Conservation (phyloP, 2,329 filamentous ascomycete genomes). For the Chrysoporthe cubensis region DNA sequence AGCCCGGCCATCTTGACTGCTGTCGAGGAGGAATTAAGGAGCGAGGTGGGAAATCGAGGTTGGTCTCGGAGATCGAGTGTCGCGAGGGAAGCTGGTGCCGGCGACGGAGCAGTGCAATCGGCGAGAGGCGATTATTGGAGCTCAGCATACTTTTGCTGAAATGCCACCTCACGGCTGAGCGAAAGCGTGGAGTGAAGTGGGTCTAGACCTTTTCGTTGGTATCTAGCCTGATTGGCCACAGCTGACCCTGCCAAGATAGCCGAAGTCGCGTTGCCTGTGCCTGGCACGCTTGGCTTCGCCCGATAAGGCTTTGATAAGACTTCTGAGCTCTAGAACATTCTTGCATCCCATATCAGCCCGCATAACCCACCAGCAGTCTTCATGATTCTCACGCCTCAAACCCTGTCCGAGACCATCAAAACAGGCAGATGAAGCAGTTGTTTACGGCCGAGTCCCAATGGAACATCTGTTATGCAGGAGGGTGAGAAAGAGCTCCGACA, state of each 20-base stretch:
- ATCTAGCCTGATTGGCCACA: not conserved
- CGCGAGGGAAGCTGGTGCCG: not conserved
- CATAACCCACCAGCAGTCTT: not conserved
- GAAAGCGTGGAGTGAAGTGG: slow-evolving; percentile 6
- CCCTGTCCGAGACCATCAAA: not conserved
- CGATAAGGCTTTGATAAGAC: slow-evolving; percentile 1
- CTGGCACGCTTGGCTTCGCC: not conserved
- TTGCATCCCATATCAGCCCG: not conserved
- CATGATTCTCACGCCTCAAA: not conserved
- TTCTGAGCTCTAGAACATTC: not conserved
- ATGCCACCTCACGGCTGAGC: slow-evolving; percentile 25
- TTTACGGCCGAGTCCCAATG: not conserved
- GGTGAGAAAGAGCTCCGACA: not conserved
- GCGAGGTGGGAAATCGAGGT: not conserved
- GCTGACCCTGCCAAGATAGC: not conserved
- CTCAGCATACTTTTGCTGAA: slow-evolving; percentile 13
- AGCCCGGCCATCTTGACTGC: slow-evolving; percentile 60
- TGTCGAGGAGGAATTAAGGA: not conserved
- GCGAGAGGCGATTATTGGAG: slow-evolving; percentile 3
- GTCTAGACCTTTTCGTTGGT: not conserved
- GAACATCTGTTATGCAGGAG: not conserved
- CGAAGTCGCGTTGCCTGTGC: not conserved
- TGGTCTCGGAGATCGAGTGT: not conserved
- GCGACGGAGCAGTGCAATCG: not conserved
- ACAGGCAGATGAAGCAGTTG: not conserved